These are phyloP conservation scores for Oemleria cerasiformis DNA, from an alignment of 306 rosid species.

Conservation along the genomic window DNA sequence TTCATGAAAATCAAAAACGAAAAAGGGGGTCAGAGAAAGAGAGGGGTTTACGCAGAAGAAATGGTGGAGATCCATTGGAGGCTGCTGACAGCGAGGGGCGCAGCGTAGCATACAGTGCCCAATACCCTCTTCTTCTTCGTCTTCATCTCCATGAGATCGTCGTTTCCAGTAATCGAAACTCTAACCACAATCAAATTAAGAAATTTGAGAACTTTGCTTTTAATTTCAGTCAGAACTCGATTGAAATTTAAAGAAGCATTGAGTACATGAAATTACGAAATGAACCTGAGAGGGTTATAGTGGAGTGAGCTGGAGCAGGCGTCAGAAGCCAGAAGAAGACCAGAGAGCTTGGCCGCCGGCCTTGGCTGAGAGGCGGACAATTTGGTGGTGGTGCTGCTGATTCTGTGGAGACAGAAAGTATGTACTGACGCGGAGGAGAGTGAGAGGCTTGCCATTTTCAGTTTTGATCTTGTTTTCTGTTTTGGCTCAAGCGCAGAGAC, in stretches of 20 bases:
- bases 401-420: constrained; percentile 20
- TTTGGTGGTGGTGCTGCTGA: not conserved
- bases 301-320: constrained; percentile 12
- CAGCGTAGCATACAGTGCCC: constrained; percentile 47
- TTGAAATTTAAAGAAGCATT: not conserved
- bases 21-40: constrained; percentile 1
- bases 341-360: constrained; percentile 22
- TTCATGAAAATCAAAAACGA: too few species aligned
- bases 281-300: constrained; percentile 32
- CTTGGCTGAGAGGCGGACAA: constrained; percentile 19
- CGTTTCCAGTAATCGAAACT: constrained; percentile 23
- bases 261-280: not conserved
- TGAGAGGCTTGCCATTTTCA: constrained; percentile 32
- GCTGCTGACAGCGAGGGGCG: constrained; percentile 45
- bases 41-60: constrained; percentile 50
- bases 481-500: too few species aligned
- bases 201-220: not conserved
- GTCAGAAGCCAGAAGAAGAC: not conserved
- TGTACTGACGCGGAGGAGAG: constrained; percentile 20
- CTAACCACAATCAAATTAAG: constrained; percentile 16
- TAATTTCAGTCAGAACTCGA: not conserved
- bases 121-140: constrained; percentile 28
- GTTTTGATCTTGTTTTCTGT: not conserved
- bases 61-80: constrained; percentile 63
- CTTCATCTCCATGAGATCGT: constrained; percentile 20